phyloP scores from a whole-genome alignment of 306 rosid species.

The Fragaria vesca region DNA sequence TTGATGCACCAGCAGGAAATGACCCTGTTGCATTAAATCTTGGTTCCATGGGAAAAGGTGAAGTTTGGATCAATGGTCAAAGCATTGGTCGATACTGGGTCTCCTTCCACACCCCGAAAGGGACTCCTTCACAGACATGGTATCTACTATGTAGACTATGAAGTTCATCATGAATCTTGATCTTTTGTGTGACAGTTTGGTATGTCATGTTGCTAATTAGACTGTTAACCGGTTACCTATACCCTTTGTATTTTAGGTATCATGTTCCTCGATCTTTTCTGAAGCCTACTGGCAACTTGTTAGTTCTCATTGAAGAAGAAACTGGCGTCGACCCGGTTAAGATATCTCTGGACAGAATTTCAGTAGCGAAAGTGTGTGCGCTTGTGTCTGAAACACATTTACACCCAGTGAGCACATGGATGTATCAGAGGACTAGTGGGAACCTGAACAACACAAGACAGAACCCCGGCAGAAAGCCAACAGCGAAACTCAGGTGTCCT shows the following conservation, averaged over 20 bases:
- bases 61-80: constrained; percentile 72
- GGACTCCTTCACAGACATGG: constrained; percentile 82
- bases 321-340: constrained; percentile 49
- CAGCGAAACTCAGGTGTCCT: constrained; percentile 34
- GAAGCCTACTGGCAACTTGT: constrained; percentile 52
- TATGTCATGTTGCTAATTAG: not conserved
- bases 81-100: constrained; percentile 88
- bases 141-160: constrained; percentile 22
- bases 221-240: not conserved
- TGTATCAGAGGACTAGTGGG: not conserved
- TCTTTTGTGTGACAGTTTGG: not conserved
- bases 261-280: constrained; percentile 76
- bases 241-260: constrained; percentile 52
- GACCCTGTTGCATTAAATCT: constrained; percentile 73
- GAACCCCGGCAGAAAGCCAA: constrained; percentile 7
- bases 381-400: constrained; percentile 40
- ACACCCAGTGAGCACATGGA: constrained; percentile 38
- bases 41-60: constrained; percentile 90
- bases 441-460: not conserved
- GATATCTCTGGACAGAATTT: constrained; percentile 38
- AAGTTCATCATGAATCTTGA: not conserved
- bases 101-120: constrained; percentile 63
- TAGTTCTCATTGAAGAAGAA: constrained; percentile 77
- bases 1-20: constrained; percentile 62
- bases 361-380: constrained; percentile 28